Evolutionary conservation across 2,329 filamentous ascomycete species (phyloP).

Genomic region (Talaromyces sp.): DNA sequence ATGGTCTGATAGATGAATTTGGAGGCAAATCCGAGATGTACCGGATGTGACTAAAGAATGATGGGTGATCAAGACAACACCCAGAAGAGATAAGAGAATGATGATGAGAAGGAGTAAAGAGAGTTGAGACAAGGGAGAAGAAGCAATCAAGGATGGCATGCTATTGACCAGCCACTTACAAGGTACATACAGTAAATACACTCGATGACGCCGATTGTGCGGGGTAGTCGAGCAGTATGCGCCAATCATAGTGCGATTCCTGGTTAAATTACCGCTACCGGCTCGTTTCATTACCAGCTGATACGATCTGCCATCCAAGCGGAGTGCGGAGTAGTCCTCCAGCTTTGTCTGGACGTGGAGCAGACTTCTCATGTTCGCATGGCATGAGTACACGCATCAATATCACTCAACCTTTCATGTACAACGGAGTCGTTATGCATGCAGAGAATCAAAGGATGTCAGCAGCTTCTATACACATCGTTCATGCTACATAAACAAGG

Average conservation of each 20-base stretch:
- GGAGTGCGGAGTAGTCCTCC: background rate
- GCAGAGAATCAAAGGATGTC: too few species aligned
- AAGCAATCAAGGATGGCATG: background rate
- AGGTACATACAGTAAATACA: background rate
- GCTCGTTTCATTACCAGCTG: background rate
- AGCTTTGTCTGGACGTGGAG: background rate
- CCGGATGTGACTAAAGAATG: background rate
- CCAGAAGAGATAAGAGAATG: background rate
- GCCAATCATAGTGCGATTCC: background rate
- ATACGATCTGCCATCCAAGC: background rate
- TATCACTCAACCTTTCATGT: too few species aligned
- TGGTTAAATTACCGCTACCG: background rate
- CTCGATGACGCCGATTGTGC: constrained; percentile 3
- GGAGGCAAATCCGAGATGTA: constrained; percentile 3
- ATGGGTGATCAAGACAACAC: background rate
- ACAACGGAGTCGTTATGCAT: too few species aligned
- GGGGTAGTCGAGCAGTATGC: background rate
- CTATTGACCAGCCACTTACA: constrained; percentile 3
- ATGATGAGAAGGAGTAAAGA: background rate
- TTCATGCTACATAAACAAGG: too few species aligned
- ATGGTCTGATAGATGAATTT: background rate
- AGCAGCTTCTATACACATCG: too few species aligned
- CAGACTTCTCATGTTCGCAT: too few species aligned
- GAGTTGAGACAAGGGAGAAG: constrained; percentile 8
- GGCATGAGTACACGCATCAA: too few species aligned